These are phyloP conservation scores for Berkeleyomyces basicola DNA, from an alignment of 2,329 filamentous ascomycete genomes.

Conservation along the genomic window DNA sequence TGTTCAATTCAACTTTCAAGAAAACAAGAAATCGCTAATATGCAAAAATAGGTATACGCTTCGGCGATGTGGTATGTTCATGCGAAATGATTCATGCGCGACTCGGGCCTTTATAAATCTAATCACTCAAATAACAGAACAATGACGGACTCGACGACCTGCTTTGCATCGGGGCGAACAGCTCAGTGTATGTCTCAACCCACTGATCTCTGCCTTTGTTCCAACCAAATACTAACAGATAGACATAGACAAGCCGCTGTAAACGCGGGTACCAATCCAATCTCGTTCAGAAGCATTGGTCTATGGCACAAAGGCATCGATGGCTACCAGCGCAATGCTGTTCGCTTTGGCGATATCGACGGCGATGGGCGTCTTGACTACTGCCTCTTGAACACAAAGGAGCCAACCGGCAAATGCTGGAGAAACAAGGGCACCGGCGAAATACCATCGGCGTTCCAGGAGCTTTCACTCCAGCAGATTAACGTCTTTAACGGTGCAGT, in stretches of 20 bases:
- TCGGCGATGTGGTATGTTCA: conserved; percentile 9
- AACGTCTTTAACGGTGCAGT: conserved; percentile 10
- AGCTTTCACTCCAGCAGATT: conserved; percentile 13
- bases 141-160: conserved; percentile 19
- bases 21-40: background rate
- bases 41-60: background rate
- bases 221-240: background rate
- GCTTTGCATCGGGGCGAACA: conserved; percentile 19
- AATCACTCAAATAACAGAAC: conserved; percentile 1
- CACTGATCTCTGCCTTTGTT: background rate
- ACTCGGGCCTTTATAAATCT: background rate
- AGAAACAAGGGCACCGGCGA: conserved; percentile 20
- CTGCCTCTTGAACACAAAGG: conserved; percentile 14
- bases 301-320: conserved; percentile 2
- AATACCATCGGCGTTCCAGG: conserved; percentile 21
- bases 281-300: conserved; percentile 7
- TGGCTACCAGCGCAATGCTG: conserved; percentile 14
- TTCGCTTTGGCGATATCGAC: conserved; percentile 21
- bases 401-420: conserved; percentile 19
- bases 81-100: too few relatives aligned
- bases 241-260: conserved; percentile 6
- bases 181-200: conserved; percentile 7
- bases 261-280: conserved; percentile 8
- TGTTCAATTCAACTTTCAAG: background rate
- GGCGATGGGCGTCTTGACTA: conserved; percentile 23